phyloP scores from a whole-genome alignment of 495 filamentous ascomycete species.

The Hypoxylon perforatum region DNA sequence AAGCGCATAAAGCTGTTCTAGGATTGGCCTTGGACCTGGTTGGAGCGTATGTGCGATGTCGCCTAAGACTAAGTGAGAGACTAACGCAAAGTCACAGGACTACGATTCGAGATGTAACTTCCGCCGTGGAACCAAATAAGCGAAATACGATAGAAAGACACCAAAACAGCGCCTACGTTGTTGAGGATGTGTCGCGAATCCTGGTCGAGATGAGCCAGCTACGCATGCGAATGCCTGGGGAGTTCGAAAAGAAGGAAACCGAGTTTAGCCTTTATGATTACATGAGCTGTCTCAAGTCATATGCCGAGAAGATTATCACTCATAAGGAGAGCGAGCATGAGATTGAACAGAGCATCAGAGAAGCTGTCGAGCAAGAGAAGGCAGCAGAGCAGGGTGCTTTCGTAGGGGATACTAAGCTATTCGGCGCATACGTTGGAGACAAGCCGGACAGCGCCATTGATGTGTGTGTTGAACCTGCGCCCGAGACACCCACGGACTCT shows the following conservation, averaged over 20 bases:
- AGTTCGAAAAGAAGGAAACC: conserved; percentile 48
- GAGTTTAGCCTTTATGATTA: conserved; percentile 49
- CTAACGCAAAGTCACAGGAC: conserved; percentile 34
- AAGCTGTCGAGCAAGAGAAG: conserved; percentile 23
- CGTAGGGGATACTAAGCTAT: conserved; percentile 39
- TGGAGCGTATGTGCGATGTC: conserved; percentile 47
- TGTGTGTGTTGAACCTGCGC: conserved; percentile 44
- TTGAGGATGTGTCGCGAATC: conserved; percentile 44
- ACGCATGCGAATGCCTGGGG: conserved; percentile 41
- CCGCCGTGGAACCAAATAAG: conserved; percentile 25
- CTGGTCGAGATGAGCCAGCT: conserved; percentile 45
- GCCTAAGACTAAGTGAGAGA: conserved; percentile 7
- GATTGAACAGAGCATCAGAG: conserved; percentile 29
- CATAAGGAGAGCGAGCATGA: conserved; percentile 38
- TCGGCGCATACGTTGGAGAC: conserved; percentile 47
- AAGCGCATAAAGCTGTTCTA: conserved; percentile 52
- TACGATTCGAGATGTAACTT: conserved; percentile 43
- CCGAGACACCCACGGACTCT: conserved; percentile 13
- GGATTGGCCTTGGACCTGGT: conserved; percentile 56
- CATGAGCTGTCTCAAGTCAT: conserved; percentile 46
- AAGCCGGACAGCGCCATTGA: conserved; percentile 59
- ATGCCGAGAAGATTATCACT: conserved; percentile 42
- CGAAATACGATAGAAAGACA: conserved; percentile 39
- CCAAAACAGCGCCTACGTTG: conserved; percentile 36
- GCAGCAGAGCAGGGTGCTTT: conserved; percentile 32